A percentile compares a stretch with the other conserved stretches of the same genome.
These are phyloP conservation scores for Penicillium hordei DNA, from an alignment of 2,329 filamentous ascomycete genomes.

Conservation along the genomic window DNA sequence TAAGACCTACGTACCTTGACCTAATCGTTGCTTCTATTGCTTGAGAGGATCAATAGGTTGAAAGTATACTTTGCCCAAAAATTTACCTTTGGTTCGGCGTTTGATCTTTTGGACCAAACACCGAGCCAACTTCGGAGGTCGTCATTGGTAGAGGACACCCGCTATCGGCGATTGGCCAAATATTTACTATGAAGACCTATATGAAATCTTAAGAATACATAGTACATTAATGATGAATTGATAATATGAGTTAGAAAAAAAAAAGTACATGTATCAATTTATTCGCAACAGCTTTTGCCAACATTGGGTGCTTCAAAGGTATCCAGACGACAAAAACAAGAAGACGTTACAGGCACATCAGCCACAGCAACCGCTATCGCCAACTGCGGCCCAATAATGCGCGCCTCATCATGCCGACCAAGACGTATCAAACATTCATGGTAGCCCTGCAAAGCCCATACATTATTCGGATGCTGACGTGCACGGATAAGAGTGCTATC, in stretches of 20 bases:
- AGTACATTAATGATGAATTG: not conserved
- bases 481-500: conserved; percentile 62
- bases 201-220: not conserved
- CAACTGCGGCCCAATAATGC: conserved; percentile 52
- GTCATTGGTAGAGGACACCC: not conserved
- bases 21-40: not conserved
- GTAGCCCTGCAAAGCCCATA: conserved; percentile 73
- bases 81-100: not conserved
- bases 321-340: conserved; percentile 56
- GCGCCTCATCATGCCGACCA: conserved; percentile 51
- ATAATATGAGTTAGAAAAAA: not conserved
- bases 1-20: not conserved
- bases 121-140: not conserved
- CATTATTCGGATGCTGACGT: conserved; percentile 68
- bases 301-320: conserved; percentile 10
- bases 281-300: conserved; percentile 15
- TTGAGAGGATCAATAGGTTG: not conserved
- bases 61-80: not conserved
- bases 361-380: conserved; percentile 55
- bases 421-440: conserved; percentile 66
- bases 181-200: too few relatives aligned
- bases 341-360: conserved; percentile 59
- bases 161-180: not conserved
- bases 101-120: conserved; percentile 3
- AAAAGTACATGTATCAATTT: not conserved